A percentile compares a stretch with the other conserved stretches of the same genome.
Conservation (phyloP, 768 basidiomycete species). For the Psilocybe subaeruginosa region DNA sequence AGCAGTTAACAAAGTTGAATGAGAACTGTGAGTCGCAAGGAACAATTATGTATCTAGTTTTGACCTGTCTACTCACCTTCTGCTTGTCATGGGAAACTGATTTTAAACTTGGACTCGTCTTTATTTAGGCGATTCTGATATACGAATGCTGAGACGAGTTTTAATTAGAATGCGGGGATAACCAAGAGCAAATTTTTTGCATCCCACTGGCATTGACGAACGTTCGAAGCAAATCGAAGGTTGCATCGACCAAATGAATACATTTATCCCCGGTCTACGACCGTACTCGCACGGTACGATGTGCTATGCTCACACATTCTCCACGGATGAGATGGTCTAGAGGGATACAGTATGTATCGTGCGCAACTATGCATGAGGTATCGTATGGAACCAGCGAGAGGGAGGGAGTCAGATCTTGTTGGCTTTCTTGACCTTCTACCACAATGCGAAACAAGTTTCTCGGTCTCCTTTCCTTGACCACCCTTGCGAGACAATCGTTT, state of each 20-base stretch:
- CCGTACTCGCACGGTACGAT: neutral
- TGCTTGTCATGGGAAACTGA: too few relatives aligned
- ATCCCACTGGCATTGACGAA: neutral
- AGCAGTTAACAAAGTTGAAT: too few relatives aligned
- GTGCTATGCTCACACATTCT: neutral
- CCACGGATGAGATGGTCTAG: too few relatives aligned
- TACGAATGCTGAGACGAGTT: neutral
- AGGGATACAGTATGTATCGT: neutral
- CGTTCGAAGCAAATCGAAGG: neutral
- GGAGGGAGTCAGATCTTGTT: too few relatives aligned
- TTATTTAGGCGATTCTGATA: neutral
- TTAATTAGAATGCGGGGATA: neutral
- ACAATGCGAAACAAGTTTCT: constrained; percentile 1
- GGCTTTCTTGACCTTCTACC: neutral
- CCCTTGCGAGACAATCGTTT: neutral
- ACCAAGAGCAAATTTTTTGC: neutral
- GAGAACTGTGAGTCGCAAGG: too few relatives aligned
- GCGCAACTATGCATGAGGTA: neutral
- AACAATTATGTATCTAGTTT: too few relatives aligned
- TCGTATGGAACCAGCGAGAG: too few relatives aligned
- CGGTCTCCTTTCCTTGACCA: neutral
- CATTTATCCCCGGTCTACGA: neutral
- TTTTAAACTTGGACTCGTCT: too few relatives aligned
- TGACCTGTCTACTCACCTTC: too few relatives aligned
- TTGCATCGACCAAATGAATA: neutral